Conservation (phyloP, 1,284 basidiomycete species). For the Trichosporon sp. region DNA sequence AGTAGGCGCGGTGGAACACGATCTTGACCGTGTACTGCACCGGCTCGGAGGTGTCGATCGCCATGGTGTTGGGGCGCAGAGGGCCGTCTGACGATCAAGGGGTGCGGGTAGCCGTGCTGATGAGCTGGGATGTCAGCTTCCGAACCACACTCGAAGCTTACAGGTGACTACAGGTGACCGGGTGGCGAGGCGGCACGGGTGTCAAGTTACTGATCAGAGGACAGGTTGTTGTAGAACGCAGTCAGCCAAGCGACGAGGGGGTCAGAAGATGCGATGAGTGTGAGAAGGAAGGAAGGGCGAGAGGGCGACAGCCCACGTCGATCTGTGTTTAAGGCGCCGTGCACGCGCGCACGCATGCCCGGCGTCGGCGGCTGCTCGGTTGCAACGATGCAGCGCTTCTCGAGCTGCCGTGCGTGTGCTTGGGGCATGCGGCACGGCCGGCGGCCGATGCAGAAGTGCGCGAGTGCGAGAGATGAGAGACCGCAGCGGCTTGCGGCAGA, state of each 20-base stretch:
- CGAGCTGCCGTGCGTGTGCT: too few relatives aligned
- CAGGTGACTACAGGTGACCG: too few relatives aligned
- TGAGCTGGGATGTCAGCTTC: background rate
- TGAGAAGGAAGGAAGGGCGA: background rate
- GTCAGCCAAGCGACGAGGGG: background rate
- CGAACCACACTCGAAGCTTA: too few relatives aligned
- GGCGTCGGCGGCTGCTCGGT: too few relatives aligned
- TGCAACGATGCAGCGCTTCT: too few relatives aligned
- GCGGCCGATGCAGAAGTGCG: too few relatives aligned
- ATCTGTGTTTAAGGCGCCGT: background rate
- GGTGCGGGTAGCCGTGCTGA: background rate
- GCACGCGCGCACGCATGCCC: too few relatives aligned
- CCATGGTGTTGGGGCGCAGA: conserved; percentile 10
- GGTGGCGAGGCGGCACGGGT: too few relatives aligned
- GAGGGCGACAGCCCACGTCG: background rate
- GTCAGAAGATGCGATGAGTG: background rate
- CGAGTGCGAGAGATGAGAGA: too few relatives aligned
- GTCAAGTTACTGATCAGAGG: too few relatives aligned
- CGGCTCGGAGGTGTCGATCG: conserved; percentile 4
- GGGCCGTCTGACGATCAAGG: background rate
- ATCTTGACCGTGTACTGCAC: conserved; percentile 50
- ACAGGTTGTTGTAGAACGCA: background rate
- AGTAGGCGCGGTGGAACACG: conserved; percentile 49
- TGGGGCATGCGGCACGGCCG: too few relatives aligned
- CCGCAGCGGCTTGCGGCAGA: too few relatives aligned